Percentiles rank a stretch among this genome's conserved stretches.
Evolutionary conservation across 306 rosid genomes (phyloP).

Genomic region (Quercus ilex): DNA sequence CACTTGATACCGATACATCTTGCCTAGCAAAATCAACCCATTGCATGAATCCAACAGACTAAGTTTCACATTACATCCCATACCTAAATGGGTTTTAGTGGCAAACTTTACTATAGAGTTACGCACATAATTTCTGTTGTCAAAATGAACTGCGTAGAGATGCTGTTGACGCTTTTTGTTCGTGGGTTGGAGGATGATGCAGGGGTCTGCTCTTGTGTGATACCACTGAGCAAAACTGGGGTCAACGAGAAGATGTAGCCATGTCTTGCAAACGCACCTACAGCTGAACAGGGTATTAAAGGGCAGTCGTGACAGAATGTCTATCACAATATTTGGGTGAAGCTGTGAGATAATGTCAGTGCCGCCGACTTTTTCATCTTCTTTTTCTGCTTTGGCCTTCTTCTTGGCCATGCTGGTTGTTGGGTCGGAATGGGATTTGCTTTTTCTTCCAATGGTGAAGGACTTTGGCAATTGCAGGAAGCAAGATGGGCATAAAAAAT

Average conservation of each 20-base stretch:
- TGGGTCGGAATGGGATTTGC: no score
- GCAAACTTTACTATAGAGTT: neutral
- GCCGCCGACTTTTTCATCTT: no score
- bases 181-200: neutral
- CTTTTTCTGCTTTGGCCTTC: no score
- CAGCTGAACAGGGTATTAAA: neutral
- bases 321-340: neutral
- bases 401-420: no score
- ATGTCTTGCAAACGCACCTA: neutral
- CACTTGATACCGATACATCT: no score
- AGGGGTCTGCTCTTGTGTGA: neutral
- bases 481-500: no score
- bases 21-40: neutral
- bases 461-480: no score
- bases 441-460: no score
- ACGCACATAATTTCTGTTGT: neutral
- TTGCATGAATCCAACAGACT: neutral
- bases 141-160: neutral
- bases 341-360: neutral
- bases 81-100: neutral
- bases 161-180: neutral
- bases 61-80: neutral
- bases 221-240: neutral
- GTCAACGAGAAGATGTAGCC: neutral
- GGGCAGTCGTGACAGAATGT: neutral